Evolutionary conservation across 2,329 filamentous ascomycete genomes (phyloP).

Genomic region (Neonectria coccinea): DNA sequence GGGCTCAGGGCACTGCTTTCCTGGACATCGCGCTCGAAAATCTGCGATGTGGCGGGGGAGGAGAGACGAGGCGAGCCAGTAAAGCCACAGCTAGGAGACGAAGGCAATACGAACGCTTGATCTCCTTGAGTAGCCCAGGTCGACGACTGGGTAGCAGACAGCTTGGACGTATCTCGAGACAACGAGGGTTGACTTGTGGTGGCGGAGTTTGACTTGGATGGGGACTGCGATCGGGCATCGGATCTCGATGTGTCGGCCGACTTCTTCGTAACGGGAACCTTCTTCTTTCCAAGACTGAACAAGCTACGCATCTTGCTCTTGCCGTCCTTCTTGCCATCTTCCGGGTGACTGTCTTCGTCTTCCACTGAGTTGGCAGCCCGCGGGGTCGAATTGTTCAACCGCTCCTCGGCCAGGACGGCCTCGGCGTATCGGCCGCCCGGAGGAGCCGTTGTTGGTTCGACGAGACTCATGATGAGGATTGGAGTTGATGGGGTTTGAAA

Average conservation of each 20-base stretch:
- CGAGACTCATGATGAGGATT: constrained; percentile 47
- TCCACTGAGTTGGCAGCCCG: constrained; percentile 60
- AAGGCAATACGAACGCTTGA: constrained; percentile 61
- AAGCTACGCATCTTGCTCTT: constrained; percentile 66
- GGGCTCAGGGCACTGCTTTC: constrained; percentile 76
- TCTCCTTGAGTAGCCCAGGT: constrained; percentile 58
- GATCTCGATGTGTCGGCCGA: constrained; percentile 33
- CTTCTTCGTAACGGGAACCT: constrained; percentile 47
- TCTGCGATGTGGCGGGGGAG: constrained; percentile 82
- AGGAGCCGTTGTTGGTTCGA: constrained; percentile 42
- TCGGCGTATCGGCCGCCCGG: constrained; percentile 35
- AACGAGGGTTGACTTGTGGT: constrained; percentile 50
- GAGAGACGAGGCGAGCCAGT: constrained; percentile 79
- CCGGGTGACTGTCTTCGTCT: constrained; percentile 28
- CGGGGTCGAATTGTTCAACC: constrained; percentile 49
- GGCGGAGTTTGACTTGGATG: constrained; percentile 52
- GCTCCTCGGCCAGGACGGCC: constrained; percentile 43
- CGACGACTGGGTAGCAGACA: constrained; percentile 53
- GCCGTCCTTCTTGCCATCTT: constrained; percentile 40
- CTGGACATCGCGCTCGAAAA: constrained; percentile 96
- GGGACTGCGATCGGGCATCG: constrained; percentile 40
- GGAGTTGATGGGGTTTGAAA: constrained; percentile 4
- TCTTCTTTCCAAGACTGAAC: constrained; percentile 73
- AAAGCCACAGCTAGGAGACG: constrained; percentile 74
- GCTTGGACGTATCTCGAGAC: constrained; percentile 52